These are phyloP conservation scores for Yamadazyma diddensiae DNA, from an alignment of 1,139 yeast genomes.

Conservation along the genomic window DNA sequence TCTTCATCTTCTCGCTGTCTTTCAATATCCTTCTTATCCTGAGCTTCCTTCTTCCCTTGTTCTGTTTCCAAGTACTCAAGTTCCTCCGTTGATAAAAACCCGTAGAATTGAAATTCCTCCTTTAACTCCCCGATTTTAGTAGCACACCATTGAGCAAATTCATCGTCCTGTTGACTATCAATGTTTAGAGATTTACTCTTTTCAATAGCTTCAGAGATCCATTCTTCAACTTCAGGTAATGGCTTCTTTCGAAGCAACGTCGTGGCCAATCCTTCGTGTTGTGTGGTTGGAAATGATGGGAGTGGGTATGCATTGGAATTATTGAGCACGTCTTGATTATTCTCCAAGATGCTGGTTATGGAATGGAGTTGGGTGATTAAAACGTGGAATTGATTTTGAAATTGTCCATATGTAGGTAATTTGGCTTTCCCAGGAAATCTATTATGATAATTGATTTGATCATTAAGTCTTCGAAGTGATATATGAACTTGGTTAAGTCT, in stretches of 20 bases:
- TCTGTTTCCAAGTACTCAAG: constrained; percentile 34
- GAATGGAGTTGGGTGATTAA: constrained; percentile 78
- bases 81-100: constrained; percentile 55
- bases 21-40: constrained; percentile 25
- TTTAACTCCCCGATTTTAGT: constrained; percentile 49
- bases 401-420: constrained; percentile 40
- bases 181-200: constrained; percentile 25
- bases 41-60: constrained; percentile 37
- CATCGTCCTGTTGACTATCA: constrained; percentile 43
- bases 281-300: constrained; percentile 78
- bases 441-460: constrained; percentile 40
- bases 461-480: constrained; percentile 42
- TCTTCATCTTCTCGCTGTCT: constrained; percentile 27
- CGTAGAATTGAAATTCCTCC: constrained; percentile 60
- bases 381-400: constrained; percentile 80
- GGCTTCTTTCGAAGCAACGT: constrained; percentile 84
- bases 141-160: constrained; percentile 62
- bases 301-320: constrained; percentile 79
- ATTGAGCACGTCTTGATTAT: constrained; percentile 56
- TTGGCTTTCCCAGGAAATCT: constrained; percentile 37
- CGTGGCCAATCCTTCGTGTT: constrained; percentile 77
- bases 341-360: constrained; percentile 63
- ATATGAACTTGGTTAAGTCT: constrained; percentile 44
- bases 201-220: constrained; percentile 65
- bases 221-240: constrained; percentile 84